Base-by-base conservation (phyloP, 768 basidiomycete species). In the Tulasnella calospora region DNA sequence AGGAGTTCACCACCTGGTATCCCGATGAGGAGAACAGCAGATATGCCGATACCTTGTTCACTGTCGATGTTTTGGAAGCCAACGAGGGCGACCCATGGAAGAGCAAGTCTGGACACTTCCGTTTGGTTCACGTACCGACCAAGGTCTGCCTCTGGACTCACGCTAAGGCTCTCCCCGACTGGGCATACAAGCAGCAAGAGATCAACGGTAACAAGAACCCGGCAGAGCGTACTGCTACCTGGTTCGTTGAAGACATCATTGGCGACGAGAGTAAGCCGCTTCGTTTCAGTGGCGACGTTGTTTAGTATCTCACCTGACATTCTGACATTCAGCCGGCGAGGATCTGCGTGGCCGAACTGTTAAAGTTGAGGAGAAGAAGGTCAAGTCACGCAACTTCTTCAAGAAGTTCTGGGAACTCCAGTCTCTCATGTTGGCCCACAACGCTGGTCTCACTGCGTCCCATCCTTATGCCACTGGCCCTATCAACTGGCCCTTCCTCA, bases 181-280 rank as follows among this genome's bases (percentile, higher is more conserved):
- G 98, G 98, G 98, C 92, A 3, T 96, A 92, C 88, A 93, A 93
- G 83, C 97, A 99, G 83, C 96, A 99, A 83, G 98, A 99, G 83
- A 90, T 99, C 80, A 99, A 99, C 82, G 98, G 98, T 0, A 96
- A 98, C 86, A 99, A 98, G 87, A 96, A 93, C 79, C 86, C 92
- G 6, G 84, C 87, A 10, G 98, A 98, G 77, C 92, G 90, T 83
- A 90, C 90, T 19, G 92, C 94, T 2, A 90, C 90, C 21, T 99
- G 98, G 98, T 94, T 89, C 83, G 91, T 93, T 21, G 92, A 99
- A 80, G 90, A 93, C 36, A 91, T 99, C 78, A 84, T 97, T 17
- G 85, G 86, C 46, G 91, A 90, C 80, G 92, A 90, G 77, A 85
- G 94, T 95, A 80, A 83, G 92, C 85, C 71, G 0, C 21, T 57